Evolutionary conservation across 2,329 filamentous ascomycete genomes (phyloP).

Genomic region (Epicoccum sorghinum): DNA sequence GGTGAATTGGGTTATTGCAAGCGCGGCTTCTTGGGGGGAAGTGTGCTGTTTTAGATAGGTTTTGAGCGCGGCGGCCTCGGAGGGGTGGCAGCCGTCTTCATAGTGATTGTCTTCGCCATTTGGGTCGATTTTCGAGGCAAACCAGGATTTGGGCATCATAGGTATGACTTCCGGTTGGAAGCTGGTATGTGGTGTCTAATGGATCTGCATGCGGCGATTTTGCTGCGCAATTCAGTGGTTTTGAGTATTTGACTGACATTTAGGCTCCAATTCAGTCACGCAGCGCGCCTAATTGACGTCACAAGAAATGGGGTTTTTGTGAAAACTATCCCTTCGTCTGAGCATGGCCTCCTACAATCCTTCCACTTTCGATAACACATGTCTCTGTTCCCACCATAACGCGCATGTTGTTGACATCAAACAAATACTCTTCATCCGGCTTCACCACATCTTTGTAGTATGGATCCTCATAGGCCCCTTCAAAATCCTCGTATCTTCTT

Average conservation of each 20-base stretch:
- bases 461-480: slow-evolving; percentile 30
- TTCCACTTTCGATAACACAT: slow-evolving; percentile 5
- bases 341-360: neutral
- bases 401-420: slow-evolving; percentile 22
- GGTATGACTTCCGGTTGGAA: neutral
- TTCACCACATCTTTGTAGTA: slow-evolving; percentile 28
- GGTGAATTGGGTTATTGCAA: slow-evolving; percentile 12
- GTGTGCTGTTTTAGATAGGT: slow-evolving; percentile 11
- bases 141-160: slow-evolving; percentile 10
- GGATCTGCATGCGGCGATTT: too few relatives aligned
- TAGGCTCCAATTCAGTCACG: neutral
- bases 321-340: neutral
- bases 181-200: neutral
- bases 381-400: slow-evolving; percentile 10
- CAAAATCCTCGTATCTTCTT: slow-evolving; percentile 30
- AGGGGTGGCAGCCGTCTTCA: slow-evolving; percentile 14
- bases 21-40: slow-evolving; percentile 10
- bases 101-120: slow-evolving; percentile 4
- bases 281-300: slow-evolving; percentile 1
- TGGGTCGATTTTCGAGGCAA: slow-evolving; percentile 10
- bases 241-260: neutral
- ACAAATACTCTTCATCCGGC: slow-evolving; percentile 31
- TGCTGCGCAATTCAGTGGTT: too few relatives aligned
- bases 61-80: slow-evolving; percentile 16
- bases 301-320: neutral